Percentiles rank a stretch among this genome's conserved stretches.
Evolutionary conservation across 768 basidiomycete species (phyloP).

Genomic region (Leccinum truebloodii): DNA sequence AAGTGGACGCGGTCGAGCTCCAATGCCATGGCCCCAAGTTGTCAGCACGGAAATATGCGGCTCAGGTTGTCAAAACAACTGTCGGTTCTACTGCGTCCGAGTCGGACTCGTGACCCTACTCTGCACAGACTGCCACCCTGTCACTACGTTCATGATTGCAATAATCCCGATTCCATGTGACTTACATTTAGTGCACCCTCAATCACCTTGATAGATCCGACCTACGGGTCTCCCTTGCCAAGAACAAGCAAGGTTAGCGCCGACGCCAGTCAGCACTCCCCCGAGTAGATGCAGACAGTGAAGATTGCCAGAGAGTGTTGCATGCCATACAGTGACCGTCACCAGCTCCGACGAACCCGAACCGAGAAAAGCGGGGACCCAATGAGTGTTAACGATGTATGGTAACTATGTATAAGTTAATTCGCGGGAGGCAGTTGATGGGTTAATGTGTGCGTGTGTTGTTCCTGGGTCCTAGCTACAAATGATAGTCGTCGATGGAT

Average conservation of each 20-base stretch:
- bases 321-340: neutral
- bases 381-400: neutral
- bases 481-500: neutral
- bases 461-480: neutral
- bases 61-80: too few relatives aligned
- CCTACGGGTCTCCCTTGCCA: too few relatives aligned
- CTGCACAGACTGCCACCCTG: too few relatives aligned
- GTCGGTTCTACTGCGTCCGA: too few relatives aligned
- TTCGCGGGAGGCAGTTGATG: neutral
- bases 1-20: slow-evolving; percentile 36
- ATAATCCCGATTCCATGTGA: too few relatives aligned
- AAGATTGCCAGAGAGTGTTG: neutral
- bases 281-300: neutral
- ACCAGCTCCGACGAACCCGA: neutral
- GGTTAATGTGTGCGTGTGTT: neutral
- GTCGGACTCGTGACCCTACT: too few relatives aligned
- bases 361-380: neutral
- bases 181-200: too few relatives aligned
- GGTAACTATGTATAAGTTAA: neutral
- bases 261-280: too few relatives aligned
- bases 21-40: slow-evolving; percentile 12
- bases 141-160: too few relatives aligned
- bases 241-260: too few relatives aligned
- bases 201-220: too few relatives aligned
- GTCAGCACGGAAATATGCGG: too few relatives aligned